These are phyloP conservation scores for Daldinia vernicosa DNA, from an alignment of 495 filamentous ascomycete genomes.

Conservation along the genomic window DNA sequence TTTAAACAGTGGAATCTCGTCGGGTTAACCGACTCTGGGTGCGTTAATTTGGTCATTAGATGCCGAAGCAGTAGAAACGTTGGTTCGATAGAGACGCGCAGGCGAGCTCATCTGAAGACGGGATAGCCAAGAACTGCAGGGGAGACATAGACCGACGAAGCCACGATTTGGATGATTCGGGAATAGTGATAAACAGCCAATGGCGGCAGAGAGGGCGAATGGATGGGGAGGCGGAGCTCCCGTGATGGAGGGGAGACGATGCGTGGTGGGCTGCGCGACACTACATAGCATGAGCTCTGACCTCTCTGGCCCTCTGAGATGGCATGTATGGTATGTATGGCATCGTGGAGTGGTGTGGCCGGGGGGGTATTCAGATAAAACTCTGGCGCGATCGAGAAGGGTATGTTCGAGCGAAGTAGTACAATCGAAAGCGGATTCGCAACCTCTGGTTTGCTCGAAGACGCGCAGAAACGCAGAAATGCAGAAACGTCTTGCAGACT, in stretches of 20 bases:
- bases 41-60: slow-evolving; percentile 31
- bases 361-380: slow-evolving; percentile 40
- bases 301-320: slow-evolving; percentile 32
- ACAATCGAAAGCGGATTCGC: slow-evolving; percentile 17
- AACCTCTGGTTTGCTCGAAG: slow-evolving; percentile 26
- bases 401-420: slow-evolving; percentile 33
- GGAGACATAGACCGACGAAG: slow-evolving; percentile 24
- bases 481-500: slow-evolving; percentile 13
- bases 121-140: slow-evolving; percentile 27
- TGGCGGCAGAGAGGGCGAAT: slow-evolving; percentile 16
- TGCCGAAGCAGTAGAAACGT: slow-evolving; percentile 33
- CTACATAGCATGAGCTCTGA: slow-evolving; percentile 7
- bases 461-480: slow-evolving; percentile 14
- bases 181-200: slow-evolving; percentile 33
- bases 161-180: slow-evolving; percentile 30
- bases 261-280: slow-evolving; percentile 31
- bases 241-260: slow-evolving; percentile 24
- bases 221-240: slow-evolving; percentile 35
- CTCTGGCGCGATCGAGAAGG: slow-evolving; percentile 42
- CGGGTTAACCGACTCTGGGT: slow-evolving; percentile 33
- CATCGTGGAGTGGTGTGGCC: slow-evolving; percentile 26
- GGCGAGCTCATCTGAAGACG: slow-evolving; percentile 32
- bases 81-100: slow-evolving; percentile 14
- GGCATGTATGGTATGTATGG: slow-evolving; percentile 6
- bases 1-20: slow-evolving; percentile 7